phyloP scores from a whole-genome alignment of 1,139 yeast species.

The Diutina rugosa region DNA sequence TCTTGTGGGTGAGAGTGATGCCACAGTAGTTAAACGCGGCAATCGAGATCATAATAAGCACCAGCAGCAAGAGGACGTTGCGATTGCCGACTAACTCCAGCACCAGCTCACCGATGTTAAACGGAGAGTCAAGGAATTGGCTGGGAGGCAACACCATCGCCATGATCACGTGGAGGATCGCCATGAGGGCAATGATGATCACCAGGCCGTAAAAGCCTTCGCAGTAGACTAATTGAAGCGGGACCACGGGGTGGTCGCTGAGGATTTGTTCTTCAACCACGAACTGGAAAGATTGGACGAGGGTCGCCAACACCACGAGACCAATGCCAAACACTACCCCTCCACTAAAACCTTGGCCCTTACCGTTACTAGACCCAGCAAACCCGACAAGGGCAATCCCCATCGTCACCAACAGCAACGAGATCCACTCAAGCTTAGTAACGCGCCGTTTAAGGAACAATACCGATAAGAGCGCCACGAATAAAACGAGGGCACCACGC shows the following conservation, averaged over 20 bases:
- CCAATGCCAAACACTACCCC: constrained; percentile 40
- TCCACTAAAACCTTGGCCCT: constrained; percentile 8
- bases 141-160: constrained; percentile 19
- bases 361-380: constrained; percentile 34
- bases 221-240: constrained; percentile 57
- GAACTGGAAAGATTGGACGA: constrained; percentile 63
- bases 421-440: constrained; percentile 54
- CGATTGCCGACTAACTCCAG: constrained; percentile 31
- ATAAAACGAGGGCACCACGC: constrained; percentile 64
- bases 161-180: constrained; percentile 27
- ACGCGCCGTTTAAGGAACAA: constrained; percentile 45
- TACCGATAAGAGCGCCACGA: constrained; percentile 65
- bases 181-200: constrained; percentile 30
- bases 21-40: constrained; percentile 69
- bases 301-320: constrained; percentile 48
- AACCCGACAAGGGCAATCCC: constrained; percentile 69
- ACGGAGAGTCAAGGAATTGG: constrained; percentile 32
- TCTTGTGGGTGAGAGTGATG: constrained; percentile 46
- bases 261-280: constrained; percentile 67
- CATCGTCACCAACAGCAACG: constrained; percentile 43
- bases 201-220: constrained; percentile 61
- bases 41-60: constrained; percentile 60
- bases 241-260: constrained; percentile 38
- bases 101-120: constrained; percentile 43
- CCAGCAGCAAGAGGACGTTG: constrained; percentile 36